Percentiles rank a stretch among this genome's conserved stretches.
Conservation (phyloP, 208 protist species). For the Crithidia acanthocephali region DNA sequence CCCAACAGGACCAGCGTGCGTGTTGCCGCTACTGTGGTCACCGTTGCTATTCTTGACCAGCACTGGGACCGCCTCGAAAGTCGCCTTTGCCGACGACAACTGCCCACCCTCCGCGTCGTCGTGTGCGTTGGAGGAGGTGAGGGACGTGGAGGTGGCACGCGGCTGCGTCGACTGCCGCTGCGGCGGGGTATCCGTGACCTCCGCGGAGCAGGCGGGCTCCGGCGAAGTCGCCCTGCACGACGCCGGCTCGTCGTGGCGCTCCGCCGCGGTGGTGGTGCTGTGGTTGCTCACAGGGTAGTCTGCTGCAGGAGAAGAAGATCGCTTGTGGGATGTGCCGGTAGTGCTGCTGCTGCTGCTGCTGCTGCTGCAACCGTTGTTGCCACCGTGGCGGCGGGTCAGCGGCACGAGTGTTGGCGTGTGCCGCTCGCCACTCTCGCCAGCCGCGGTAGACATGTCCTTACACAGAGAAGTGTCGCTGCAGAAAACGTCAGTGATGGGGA, state of each 20-base stretch:
- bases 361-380: too few species aligned
- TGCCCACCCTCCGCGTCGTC: neutral
- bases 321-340: neutral
- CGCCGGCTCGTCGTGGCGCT: neutral
- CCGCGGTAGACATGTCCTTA: neutral
- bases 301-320: neutral
- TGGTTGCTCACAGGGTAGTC: neutral
- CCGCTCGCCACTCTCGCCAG: slow-evolving; percentile 3
- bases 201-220: slow-evolving; percentile 7
- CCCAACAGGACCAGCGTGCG: too few species aligned
- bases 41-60: neutral
- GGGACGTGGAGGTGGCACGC: neutral
- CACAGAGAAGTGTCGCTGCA: neutral
- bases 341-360: neutral
- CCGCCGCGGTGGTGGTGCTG: neutral
- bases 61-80: neutral
- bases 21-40: too few species aligned
- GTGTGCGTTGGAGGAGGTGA: neutral
- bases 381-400: neutral
- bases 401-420: neutral
- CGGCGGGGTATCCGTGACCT: slow-evolving; percentile 4
- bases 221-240: neutral
- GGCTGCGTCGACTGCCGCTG: slow-evolving; percentile 20
- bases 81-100: neutral
- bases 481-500: neutral